Evolutionary conservation across 345 rosid species (phyloP), one percentile per base, ranked within the genome.

Genomic region (Boechera divaricarpa): DNA sequence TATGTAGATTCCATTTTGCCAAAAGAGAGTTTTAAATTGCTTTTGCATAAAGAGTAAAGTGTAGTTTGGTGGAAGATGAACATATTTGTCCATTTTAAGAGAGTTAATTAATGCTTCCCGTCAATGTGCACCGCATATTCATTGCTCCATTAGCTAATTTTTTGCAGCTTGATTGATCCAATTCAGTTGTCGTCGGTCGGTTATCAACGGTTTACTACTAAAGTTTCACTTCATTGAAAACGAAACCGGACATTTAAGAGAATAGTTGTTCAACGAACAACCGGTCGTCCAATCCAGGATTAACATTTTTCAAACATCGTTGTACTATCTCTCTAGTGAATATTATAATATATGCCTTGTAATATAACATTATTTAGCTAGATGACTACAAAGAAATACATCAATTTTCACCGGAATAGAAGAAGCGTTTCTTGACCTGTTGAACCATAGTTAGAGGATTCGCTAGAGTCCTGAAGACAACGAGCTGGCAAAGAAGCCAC

Each of bases 31-130:
- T 29, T 28, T 15, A 10, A 21, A 24, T 10, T 44, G 65, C 7
- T 42, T 55, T 44, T 64, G 47, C 54, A 29, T 12, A 57, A 66
- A 56, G 41, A 56, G 41, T 13, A 66, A 35, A 56, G 49, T 64
- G 60, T 62, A 29, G 62, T 36, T 33, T 66, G 51, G 21, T 24
- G 31, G 48, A 45, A 74, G 39, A 63, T 63, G 54, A 42, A 39
- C 63, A 73, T 63, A 39, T 24, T 73, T 75, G 55, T 68, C 74
- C 74, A 76, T 59, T 68, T 51, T 53, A 60, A 69, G 74, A 49
- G 16, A 59, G 9, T 53, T 12, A 29, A 24, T 60, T 39, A 69
- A 60, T 52, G 47, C 68, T 35, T 58, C 73, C 35, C 24, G 31
- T 56, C 58, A 47, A 47, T 60, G 42, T 48, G 67, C 38, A 67